Conservation (phyloP, 2,329 filamentous ascomycete species). For the Microsporum canis region DNA sequence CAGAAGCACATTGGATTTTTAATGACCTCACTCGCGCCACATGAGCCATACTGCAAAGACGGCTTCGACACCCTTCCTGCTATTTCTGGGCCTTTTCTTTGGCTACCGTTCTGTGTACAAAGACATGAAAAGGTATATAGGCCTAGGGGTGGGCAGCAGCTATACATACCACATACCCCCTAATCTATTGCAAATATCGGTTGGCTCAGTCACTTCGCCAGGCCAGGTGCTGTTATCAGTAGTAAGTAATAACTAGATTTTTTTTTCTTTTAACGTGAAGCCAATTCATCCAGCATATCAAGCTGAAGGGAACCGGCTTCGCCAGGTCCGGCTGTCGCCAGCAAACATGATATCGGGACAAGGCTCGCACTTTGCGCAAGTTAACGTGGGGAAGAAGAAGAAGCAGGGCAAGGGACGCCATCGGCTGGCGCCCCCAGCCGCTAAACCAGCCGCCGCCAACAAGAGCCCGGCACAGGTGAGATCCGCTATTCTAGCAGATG, state of each 20-base stretch:
- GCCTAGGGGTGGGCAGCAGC: not conserved
- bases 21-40: not conserved
- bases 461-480: not conserved
- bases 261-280: no score
- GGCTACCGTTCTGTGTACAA: not conserved
- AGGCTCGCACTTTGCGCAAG: not conserved
- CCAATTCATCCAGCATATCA: not conserved
- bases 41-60: not conserved
- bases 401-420: not conserved
- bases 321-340: not conserved
- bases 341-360: not conserved
- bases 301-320: not conserved
- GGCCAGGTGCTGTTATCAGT: not conserved
- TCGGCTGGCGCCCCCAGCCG: not conserved
- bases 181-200: not conserved
- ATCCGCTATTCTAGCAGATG: not conserved
- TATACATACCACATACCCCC: not conserved
- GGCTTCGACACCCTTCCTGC: not conserved
- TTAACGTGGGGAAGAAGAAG: not conserved
- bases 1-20: not conserved
- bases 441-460: not conserved
- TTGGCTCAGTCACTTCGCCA: not conserved
- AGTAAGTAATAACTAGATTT: not conserved
- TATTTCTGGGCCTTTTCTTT: not conserved
- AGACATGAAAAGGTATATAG: not conserved